Percentiles rank a stretch among this genome's conserved stretches.
These are phyloP conservation scores for Pseudogymnoascus sp. DNA, from an alignment of 2,329 filamentous ascomycete genomes.

Conservation along the genomic window DNA sequence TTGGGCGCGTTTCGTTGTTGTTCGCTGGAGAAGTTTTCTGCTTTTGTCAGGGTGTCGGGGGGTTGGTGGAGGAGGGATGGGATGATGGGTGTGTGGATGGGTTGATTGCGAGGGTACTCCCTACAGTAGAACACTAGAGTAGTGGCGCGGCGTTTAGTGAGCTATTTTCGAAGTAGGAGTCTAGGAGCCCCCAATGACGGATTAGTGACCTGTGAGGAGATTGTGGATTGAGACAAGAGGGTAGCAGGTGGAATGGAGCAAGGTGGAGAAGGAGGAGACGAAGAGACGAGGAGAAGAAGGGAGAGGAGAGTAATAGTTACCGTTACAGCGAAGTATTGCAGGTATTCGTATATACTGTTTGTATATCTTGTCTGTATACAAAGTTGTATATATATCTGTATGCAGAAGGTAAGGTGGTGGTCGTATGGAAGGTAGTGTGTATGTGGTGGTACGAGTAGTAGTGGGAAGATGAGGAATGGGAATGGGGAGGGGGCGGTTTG, in stretches of 20 bases:
- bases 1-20: background rate
- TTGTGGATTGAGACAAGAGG: background rate
- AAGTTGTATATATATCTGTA: too few species aligned
- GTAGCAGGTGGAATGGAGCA: background rate
- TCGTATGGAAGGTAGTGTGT: background rate
- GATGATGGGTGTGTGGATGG: background rate
- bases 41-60: background rate
- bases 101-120: background rate
- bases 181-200: background rate
- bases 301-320: background rate
- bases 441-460: background rate
- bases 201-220: background rate
- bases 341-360: background rate
- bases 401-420: background rate
- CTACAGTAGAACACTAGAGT: background rate
- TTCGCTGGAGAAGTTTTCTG: slow-evolving; percentile 2
- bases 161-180: background rate
- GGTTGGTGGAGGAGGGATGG: background rate
- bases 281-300: background rate
- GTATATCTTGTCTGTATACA: background rate
- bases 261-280: background rate
- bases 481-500: too few species aligned
- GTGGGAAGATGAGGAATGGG: background rate
- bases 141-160: background rate
- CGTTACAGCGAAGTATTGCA: background rate